These are phyloP conservation scores for Musa acuminata DNA, from an alignment of 176 grass and related monocot species.

Conservation along the genomic window DNA sequence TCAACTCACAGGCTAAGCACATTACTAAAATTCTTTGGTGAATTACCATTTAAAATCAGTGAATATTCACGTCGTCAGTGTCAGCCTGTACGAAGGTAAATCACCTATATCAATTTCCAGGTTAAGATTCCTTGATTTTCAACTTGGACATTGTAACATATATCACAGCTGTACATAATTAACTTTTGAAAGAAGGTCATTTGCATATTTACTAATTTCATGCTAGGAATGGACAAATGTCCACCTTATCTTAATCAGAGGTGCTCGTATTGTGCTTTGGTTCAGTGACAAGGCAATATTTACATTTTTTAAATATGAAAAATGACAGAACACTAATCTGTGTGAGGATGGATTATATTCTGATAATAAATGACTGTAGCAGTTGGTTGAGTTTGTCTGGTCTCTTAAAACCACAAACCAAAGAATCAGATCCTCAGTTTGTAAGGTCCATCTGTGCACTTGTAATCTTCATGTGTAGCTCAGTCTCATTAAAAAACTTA, in stretches of 20 bases:
- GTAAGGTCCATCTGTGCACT: background rate
- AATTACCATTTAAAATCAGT: conserved; percentile 71
- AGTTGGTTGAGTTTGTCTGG: background rate
- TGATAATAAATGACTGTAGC: background rate
- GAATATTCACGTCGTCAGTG: conserved; percentile 85
- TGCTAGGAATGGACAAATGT: too few species aligned
- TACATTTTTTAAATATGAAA: background rate
- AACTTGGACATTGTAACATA: too few species aligned
- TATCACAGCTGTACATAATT: too few species aligned
- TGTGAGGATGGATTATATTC: background rate
- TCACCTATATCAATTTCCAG: background rate
- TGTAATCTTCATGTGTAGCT: too few species aligned
- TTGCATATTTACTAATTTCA: too few species aligned
- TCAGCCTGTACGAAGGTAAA: conserved; percentile 75
- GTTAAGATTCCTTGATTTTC: too few species aligned
- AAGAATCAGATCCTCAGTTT: background rate
- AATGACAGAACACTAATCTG: background rate
- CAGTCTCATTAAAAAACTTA: too few species aligned
- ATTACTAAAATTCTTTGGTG: conserved; percentile 64
- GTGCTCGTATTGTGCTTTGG: too few species aligned
- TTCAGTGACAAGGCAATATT: too few species aligned
- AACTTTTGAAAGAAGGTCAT: too few species aligned
- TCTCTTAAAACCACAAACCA: background rate
- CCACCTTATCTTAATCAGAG: too few species aligned
- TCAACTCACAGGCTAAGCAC: conserved; percentile 81